Evolutionary conservation across 805 yeast species (phyloP).

Genomic region (Wickerhamiella cacticola): DNA sequence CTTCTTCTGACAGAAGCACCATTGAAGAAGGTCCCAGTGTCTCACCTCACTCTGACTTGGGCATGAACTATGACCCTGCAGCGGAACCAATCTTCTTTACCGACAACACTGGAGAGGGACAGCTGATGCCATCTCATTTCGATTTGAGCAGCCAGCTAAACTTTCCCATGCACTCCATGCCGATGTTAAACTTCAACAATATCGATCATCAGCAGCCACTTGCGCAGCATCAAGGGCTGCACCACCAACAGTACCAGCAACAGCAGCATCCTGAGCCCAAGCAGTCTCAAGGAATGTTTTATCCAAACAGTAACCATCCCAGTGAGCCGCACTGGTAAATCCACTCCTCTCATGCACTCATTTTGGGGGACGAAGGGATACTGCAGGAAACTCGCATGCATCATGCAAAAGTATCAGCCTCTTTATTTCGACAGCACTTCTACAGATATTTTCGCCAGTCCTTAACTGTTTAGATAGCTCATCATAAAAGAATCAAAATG

Average conservation of each 20-base stretch:
- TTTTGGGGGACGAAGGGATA: neutral
- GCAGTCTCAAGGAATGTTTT: neutral
- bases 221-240: neutral
- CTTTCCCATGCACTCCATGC: neutral
- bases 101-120: neutral
- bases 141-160: neutral
- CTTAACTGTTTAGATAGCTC: no score
- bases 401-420: neutral
- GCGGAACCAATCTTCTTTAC: neutral
- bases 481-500: no score
- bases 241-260: neutral
- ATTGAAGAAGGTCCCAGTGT: neutral
- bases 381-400: neutral
- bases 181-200: neutral
- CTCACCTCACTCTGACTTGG: neutral
- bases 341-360: neutral
- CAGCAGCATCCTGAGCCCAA: neutral
- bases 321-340: neutral
- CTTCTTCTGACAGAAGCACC: neutral
- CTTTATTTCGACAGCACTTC: no score
- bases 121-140: neutral
- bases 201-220: neutral
- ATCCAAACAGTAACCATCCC: neutral
- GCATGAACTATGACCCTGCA: neutral
- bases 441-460: no score